These are phyloP conservation scores for Phytopythium sindhum DNA, from an alignment of 352 stramenopile genomes.

Conservation along the genomic window DNA sequence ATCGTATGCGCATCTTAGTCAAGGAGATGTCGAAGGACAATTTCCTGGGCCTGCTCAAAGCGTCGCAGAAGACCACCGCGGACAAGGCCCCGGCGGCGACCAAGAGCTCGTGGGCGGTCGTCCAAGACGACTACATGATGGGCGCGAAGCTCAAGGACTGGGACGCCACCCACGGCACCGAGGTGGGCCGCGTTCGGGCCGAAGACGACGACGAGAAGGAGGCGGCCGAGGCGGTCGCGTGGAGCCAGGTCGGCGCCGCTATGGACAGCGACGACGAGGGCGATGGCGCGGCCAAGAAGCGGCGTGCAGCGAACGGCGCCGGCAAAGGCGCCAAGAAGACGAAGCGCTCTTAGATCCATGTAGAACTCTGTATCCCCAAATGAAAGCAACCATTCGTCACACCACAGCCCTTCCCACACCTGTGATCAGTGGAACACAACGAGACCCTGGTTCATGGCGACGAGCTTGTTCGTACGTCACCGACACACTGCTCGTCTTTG, in stretches of 20 bases:
- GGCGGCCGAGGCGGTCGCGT: conserved; percentile 58
- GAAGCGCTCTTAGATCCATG: conserved; percentile 27
- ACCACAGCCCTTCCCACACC: too few species aligned
- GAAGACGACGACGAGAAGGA: conserved; percentile 58
- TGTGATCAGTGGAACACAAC: too few species aligned
- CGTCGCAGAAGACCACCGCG: conserved; percentile 31
- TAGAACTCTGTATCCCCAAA: background rate
- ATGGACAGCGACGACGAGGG: conserved; percentile 58
- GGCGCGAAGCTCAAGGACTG: conserved; percentile 84
- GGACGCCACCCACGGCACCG: conserved; percentile 53
- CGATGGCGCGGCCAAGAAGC: conserved; percentile 28
- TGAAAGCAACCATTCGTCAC: background rate
- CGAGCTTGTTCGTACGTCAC: too few species aligned
- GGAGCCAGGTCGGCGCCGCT: conserved; percentile 46
- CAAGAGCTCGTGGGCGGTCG: conserved; percentile 77
- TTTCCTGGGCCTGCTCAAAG: conserved; percentile 77
- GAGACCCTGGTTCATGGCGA: too few species aligned
- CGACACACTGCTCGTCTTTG: too few species aligned
- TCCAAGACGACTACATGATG: conserved; percentile 88
- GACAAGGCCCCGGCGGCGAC: conserved; percentile 10
- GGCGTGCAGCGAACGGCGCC: conserved; percentile 14
- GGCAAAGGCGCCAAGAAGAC: conserved; percentile 30
- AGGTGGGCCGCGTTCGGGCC: conserved; percentile 37
- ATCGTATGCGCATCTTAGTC: conserved; percentile 19
- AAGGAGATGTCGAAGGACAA: conserved; percentile 86